These are phyloP conservation scores for Salicornia ramosissima DNA, from an alignment of 148 eudicot species.

Conservation along the genomic window DNA sequence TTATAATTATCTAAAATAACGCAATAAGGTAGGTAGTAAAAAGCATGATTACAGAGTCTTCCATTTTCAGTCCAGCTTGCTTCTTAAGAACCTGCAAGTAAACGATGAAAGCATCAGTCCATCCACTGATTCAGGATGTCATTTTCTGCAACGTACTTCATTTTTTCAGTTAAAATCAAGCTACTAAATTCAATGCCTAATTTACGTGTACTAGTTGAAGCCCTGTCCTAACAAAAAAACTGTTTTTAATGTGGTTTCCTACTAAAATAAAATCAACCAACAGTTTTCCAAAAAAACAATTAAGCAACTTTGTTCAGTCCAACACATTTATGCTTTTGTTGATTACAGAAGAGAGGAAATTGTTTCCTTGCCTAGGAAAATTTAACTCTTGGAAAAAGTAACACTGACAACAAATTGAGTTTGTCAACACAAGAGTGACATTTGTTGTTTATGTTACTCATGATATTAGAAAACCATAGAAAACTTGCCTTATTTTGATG, in stretches of 20 bases:
- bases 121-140: background rate
- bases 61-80: conserved; percentile 95
- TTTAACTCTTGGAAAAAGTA: background rate
- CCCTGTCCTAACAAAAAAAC: background rate
- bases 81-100: conserved; percentile 74
- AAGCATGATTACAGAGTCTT: conserved; percentile 54
- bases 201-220: background rate
- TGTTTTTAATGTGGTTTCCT: background rate
- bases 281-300: background rate
- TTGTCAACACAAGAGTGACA: background rate
- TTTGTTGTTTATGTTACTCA: background rate
- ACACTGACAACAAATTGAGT: background rate
- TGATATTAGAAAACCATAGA: background rate
- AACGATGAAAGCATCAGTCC: conserved; percentile 10
- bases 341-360: background rate
- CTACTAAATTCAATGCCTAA: background rate
- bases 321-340: background rate
- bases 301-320: background rate
- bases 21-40: conserved; percentile 6
- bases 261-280: background rate
- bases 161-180: background rate
- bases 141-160: background rate
- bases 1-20: background rate
- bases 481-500: background rate
- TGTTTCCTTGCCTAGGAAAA: background rate